Evolutionary conservation across 2,329 filamentous ascomycete genomes (phyloP).

Genomic region (Colletotrichum orchidophilum): DNA sequence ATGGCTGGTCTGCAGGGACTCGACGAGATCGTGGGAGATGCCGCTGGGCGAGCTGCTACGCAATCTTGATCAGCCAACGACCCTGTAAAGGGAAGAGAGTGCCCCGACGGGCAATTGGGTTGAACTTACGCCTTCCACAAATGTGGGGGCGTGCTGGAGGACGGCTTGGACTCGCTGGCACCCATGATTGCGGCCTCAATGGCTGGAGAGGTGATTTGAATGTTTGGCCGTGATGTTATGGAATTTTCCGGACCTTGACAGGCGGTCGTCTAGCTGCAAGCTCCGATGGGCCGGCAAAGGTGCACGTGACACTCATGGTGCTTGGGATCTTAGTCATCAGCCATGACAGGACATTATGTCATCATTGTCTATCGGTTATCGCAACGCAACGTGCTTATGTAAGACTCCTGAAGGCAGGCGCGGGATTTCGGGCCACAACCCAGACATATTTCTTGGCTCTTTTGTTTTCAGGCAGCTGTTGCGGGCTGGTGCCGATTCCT

Average conservation of each 20-base stretch:
- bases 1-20: conserved; percentile 83
- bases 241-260: conserved; percentile 35
- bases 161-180: conserved; percentile 65
- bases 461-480: background rate
- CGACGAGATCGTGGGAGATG: conserved; percentile 83
- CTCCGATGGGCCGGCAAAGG: conserved; percentile 30
- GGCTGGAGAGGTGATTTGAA: conserved; percentile 31
- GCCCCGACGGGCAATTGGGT: background rate
- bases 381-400: background rate
- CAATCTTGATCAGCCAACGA: conserved; percentile 30
- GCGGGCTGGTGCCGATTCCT: background rate
- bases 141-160: conserved; percentile 50
- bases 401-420: background rate
- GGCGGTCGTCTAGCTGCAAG: conserved; percentile 33
- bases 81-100: background rate
- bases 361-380: background rate
- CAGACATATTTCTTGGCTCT: background rate
- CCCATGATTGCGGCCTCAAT: conserved; percentile 59
- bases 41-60: conserved; percentile 57
- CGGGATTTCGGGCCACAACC: background rate
- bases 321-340: background rate
- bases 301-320: conserved; percentile 14
- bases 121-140: conserved; percentile 65
- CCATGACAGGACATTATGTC: background rate
- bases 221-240: conserved; percentile 34